These are phyloP conservation scores for Pseudonitzschia pungens DNA, from an alignment of 108 stramenopile species.

Conservation along the genomic window DNA sequence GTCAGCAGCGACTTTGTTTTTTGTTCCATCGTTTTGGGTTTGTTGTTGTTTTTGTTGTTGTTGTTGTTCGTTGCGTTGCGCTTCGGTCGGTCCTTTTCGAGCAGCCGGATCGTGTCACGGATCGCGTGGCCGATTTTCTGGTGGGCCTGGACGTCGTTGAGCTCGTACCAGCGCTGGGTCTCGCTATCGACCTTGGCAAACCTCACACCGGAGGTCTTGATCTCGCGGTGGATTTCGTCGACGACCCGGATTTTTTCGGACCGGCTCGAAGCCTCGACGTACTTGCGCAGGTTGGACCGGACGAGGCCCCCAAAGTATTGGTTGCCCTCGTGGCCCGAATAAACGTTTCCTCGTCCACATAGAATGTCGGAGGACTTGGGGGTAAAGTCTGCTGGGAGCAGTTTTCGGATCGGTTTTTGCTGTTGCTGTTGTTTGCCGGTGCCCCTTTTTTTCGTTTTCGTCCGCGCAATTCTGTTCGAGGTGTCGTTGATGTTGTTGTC, in stretches of 20 bases:
- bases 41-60: not conserved
- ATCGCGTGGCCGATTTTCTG: slow-evolving; percentile 34
- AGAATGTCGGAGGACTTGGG: slow-evolving; percentile 5
- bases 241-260: slow-evolving; percentile 18
- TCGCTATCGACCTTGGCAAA: slow-evolving; percentile 17
- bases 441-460: no score
- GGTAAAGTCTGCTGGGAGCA: not conserved
- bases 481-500: no score
- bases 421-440: not conserved
- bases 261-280: slow-evolving; percentile 1
- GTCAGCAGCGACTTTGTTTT: no score
- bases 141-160: slow-evolving; percentile 17
- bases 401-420: not conserved
- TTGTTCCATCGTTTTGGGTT: no score
- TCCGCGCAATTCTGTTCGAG: not conserved
- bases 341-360: slow-evolving; percentile 18
- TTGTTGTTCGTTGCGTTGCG: not conserved
- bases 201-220: slow-evolving; percentile 4
- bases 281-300: slow-evolving; percentile 7
- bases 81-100: not conserved
- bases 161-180: slow-evolving; percentile 23
- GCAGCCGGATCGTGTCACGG: slow-evolving; percentile 18
- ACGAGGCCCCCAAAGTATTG: slow-evolving; percentile 22
- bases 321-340: slow-evolving; percentile 16
- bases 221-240: slow-evolving; percentile 11